A percentile compares a stretch with the other conserved stretches of the same genome.
phyloP scores from a whole-genome alignment of 257 asterid species.

The Solanum gracilifrons region DNA sequence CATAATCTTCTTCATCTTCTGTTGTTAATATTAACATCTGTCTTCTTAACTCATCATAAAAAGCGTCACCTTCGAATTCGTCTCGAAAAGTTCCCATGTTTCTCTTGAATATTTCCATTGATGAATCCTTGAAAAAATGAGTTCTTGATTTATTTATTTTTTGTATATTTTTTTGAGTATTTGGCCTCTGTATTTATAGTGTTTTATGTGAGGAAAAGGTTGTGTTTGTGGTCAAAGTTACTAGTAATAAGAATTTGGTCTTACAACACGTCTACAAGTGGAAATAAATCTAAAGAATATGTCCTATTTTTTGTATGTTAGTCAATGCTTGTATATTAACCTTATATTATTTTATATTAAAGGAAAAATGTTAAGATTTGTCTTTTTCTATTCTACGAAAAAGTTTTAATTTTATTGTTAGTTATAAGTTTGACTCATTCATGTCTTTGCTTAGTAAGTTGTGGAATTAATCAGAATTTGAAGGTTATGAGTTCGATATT shows the following conservation, averaged over 20 bases:
- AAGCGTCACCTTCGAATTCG: conserved; percentile 13
- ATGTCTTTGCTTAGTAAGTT: neutral
- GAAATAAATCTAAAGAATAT: conserved; percentile 26
- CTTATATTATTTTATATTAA: neutral
- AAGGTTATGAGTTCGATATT: neutral
- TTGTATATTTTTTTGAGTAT: neutral
- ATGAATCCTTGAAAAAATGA: neutral
- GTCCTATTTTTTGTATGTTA: conserved; percentile 29
- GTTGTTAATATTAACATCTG: conserved; percentile 2
- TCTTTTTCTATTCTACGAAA: neutral
- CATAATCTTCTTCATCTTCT: conserved; percentile 1
- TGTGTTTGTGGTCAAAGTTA: conserved; percentile 28
- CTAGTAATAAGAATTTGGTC: conserved; percentile 9
- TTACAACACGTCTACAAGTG: conserved; percentile 19
- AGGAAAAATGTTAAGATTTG: neutral
- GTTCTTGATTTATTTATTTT: neutral
- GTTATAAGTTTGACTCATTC: neutral
- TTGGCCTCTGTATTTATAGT: neutral
- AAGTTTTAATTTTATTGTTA: neutral
- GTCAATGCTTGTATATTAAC: neutral
- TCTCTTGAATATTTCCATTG: conserved; percentile 22
- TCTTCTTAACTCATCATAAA: conserved; percentile 4
- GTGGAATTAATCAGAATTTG: neutral
- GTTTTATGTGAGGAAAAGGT: neutral
- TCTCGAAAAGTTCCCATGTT: conserved; percentile 9